Base-by-base conservation (phyloP, 768 basidiomycete genomes). In the Hygrophorus russula region DNA sequence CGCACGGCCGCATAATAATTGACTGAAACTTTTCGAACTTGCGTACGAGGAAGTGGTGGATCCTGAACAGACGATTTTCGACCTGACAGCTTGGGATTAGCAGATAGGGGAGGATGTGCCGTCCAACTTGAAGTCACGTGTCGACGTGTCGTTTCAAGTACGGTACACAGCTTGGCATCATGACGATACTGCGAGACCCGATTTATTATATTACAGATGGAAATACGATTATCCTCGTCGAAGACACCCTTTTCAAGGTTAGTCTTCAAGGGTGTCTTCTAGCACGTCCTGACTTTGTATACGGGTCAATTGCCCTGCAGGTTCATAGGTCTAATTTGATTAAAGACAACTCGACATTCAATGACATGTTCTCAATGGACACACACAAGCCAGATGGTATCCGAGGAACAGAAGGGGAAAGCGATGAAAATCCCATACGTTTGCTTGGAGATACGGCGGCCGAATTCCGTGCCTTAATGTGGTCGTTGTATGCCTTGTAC, bases 401-500 rank as follows among this genome's bases (percentile, higher is more conserved):
- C 12, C 12, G 20, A 10, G 30, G 13, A n/a, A 12, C n/a, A 13
- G 49, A 49, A 13, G 51, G 51, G 5, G 13, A 35, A 20, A 40
- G 31, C 36, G 48, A 51, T 18, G 36, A 46, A 8, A 42, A 32
- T 38, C 50, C 50, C 8, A 49, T 51, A 11, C 18, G 10, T 18
- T 20, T 51, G 17, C 44, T 32, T 8, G 50, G 45, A n/a, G 48
- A 46, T 15, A 47, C 50, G 9, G 46, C 30, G 12, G 35, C 39
- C 6, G 32, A 49, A 31, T 46, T 51, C 32, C 47, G 45, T 18
- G 34, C 47, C 4, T 24, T 44, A 18, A 17, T 47, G 35, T 52
- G 45, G 64, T 64, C 62, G 2, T 44, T 70, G 13, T 71, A 70
- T 49, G 66, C 71, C 9, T 49, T 71, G 69, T 70, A 46, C 54